A percentile compares a stretch with the other conserved stretches of the same genome.
Conservation (phyloP, 1,139 yeast genomes). For the Hemisphaericaspora xylanilytica region DNA sequence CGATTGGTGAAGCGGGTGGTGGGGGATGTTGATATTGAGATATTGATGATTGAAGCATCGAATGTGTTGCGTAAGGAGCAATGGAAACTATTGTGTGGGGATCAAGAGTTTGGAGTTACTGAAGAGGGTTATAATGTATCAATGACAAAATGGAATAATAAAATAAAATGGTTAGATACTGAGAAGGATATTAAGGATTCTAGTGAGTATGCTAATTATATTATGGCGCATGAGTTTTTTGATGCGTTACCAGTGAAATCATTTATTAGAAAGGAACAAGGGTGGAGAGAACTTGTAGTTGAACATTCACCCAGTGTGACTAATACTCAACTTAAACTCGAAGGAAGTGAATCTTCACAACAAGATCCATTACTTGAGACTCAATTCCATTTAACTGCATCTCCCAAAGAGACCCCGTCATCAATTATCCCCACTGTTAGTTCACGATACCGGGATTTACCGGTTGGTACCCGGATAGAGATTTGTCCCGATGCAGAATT, state of each 20-base stretch:
- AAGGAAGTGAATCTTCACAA: conserved; percentile 12
- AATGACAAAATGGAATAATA: conserved; percentile 52
- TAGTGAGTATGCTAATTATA: conserved; percentile 50
- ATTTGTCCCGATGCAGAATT: conserved; percentile 73
- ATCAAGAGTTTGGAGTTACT: conserved; percentile 18
- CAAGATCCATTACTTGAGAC: conserved; percentile 25
- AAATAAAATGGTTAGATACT: conserved; percentile 67
- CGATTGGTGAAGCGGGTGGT: conserved; percentile 33
- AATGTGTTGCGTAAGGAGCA: conserved; percentile 62
- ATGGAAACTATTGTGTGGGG: conserved; percentile 47
- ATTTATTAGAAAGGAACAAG: conserved; percentile 57
- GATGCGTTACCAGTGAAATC: conserved; percentile 83
- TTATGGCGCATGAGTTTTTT: conserved; percentile 82
- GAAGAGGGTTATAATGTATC: conserved; percentile 37
- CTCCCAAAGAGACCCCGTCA: conserved; percentile 64
- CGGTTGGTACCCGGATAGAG: conserved; percentile 62
- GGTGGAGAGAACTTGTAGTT: conserved; percentile 80
- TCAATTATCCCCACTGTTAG: conserved; percentile 56
- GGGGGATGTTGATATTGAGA: conserved; percentile 27
- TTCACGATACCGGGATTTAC: conserved; percentile 52
- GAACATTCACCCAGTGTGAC: conserved; percentile 48
- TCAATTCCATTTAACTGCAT: conserved; percentile 57
- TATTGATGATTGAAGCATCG: conserved; percentile 72
- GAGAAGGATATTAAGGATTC: conserved; percentile 52
- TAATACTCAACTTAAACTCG: conserved; percentile 35